These are phyloP conservation scores for Fusarium incarnatum DNA, from an alignment of 2,329 filamentous ascomycete genomes.

Conservation along the genomic window DNA sequence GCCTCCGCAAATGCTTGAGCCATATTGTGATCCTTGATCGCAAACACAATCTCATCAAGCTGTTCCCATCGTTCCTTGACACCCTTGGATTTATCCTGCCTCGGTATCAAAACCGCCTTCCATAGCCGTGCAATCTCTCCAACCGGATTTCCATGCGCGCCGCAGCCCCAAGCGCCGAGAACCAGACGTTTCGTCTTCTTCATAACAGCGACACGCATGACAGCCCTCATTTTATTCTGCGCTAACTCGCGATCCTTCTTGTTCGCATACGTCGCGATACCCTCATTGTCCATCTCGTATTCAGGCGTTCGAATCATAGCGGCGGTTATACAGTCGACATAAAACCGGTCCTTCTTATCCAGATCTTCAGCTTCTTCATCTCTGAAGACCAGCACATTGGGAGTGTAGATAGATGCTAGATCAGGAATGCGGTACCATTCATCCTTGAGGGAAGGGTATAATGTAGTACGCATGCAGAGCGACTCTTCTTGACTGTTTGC, in stretches of 20 bases:
- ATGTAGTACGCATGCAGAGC: constrained; percentile 69
- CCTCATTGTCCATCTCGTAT: constrained; percentile 52
- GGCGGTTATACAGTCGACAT: constrained; percentile 68
- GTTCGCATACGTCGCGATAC: constrained; percentile 53
- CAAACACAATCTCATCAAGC: constrained; percentile 65
- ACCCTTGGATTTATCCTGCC: constrained; percentile 30
- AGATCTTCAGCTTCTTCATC: constrained; percentile 49
- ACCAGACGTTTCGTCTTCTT: constrained; percentile 63
- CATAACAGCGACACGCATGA: constrained; percentile 63
- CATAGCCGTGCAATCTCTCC: constrained; percentile 68
- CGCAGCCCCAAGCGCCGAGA: constrained; percentile 74
- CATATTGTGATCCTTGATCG: constrained; percentile 64
- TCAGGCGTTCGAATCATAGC: constrained; percentile 71
- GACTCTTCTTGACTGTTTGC: constrained; percentile 71
- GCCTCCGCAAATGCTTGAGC: constrained; percentile 62
- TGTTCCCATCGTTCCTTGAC: constrained; percentile 37
- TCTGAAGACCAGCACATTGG: constrained; percentile 70
- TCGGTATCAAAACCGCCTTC: constrained; percentile 48
- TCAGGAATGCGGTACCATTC: constrained; percentile 71
- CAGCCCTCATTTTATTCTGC: constrained; percentile 66
- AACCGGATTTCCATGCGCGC: constrained; percentile 72
- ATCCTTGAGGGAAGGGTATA: constrained; percentile 68
- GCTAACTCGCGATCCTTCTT: constrained; percentile 63
- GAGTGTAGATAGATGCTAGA: constrained; percentile 65
- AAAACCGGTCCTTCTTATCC: constrained; percentile 64